Percentiles rank a stretch among this genome's conserved stretches.
Evolutionary conservation across 2,329 filamentous ascomycete species (phyloP).

Genomic region (Fusarium solani-melongenae): DNA sequence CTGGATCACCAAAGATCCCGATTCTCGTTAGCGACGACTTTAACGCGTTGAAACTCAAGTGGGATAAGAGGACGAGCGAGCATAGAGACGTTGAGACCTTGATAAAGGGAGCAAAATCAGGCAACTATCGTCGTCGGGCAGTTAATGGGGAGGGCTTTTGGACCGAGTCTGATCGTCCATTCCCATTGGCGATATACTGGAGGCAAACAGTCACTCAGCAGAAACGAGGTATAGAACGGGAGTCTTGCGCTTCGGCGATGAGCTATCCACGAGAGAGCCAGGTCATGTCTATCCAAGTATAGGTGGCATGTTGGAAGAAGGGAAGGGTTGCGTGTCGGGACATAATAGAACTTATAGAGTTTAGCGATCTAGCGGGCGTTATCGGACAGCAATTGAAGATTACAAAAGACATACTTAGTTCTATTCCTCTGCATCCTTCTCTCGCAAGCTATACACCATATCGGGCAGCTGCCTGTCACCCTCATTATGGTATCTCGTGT

Average conservation of each 20-base stretch:
- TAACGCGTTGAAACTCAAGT: constrained; percentile 38
- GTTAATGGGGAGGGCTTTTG: constrained; percentile 39
- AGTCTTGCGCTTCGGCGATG: neutral
- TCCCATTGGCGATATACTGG: constrained; percentile 40
- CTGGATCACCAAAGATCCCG: constrained; percentile 5
- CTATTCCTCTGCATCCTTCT: neutral
- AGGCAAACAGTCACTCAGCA: constrained; percentile 7
- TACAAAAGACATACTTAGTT: neutral
- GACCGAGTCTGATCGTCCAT: constrained; percentile 29
- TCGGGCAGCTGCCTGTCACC: neutral
- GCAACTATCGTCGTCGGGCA: constrained; percentile 33
- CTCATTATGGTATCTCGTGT: neutral
- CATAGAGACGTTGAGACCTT: constrained; percentile 35
- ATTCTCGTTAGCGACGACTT: constrained; percentile 40
- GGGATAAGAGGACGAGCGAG: constrained; percentile 39
- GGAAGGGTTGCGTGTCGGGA: neutral
- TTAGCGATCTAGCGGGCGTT: neutral
- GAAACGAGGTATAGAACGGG: neutral
- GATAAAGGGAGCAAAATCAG: constrained; percentile 23
- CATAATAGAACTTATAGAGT: neutral
- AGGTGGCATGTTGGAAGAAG: neutral
- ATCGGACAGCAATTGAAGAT: neutral
- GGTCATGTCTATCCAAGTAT: neutral
- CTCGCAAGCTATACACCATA: neutral
- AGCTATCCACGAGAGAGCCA: neutral